Conservation (phyloP, 331 rosid genomes). For the Prunus yedoensis region DNA sequence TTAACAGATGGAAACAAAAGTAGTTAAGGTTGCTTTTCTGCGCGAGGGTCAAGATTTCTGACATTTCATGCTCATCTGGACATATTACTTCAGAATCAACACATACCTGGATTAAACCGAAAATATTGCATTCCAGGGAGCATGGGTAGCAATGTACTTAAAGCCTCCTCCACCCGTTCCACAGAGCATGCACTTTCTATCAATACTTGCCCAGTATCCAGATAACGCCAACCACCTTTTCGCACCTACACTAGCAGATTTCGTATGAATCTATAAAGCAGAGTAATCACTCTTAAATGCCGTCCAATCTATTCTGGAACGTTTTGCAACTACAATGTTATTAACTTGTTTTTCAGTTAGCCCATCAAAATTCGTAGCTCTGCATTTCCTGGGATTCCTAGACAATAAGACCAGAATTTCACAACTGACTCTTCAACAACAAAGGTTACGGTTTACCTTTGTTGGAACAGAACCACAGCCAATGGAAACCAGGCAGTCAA, state of each 20-base stretch:
- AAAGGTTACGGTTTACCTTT: constrained; percentile 55
- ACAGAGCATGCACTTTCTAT: constrained; percentile 96
- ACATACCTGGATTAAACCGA: constrained; percentile 89
- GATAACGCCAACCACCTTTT: constrained; percentile 98
- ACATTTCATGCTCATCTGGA: constrained; percentile 20
- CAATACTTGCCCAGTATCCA: constrained; percentile 95
- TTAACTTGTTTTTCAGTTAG: neutral
- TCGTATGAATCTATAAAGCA: constrained; percentile 21
- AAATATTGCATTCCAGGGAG: constrained; percentile 91
- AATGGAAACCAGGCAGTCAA: constrained; percentile 85
- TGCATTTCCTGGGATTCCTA: neutral
- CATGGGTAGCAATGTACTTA: constrained; percentile 92
- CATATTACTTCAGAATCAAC: constrained; percentile 15
- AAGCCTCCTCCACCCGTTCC: constrained; percentile 95
- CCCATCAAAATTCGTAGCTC: neutral
- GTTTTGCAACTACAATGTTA: neutral
- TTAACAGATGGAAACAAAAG: neutral
- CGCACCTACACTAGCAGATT: constrained; percentile 51
- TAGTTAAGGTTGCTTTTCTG: neutral
- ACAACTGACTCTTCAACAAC: constrained; percentile 2
- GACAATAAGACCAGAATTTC: neutral
- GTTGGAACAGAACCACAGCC: constrained; percentile 89
- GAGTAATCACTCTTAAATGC: neutral
- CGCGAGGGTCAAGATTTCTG: neutral
- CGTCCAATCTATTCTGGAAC: neutral